Conservation (phyloP, 2,329 filamentous ascomycete species). For the Pestalotiopsis fici region DNA sequence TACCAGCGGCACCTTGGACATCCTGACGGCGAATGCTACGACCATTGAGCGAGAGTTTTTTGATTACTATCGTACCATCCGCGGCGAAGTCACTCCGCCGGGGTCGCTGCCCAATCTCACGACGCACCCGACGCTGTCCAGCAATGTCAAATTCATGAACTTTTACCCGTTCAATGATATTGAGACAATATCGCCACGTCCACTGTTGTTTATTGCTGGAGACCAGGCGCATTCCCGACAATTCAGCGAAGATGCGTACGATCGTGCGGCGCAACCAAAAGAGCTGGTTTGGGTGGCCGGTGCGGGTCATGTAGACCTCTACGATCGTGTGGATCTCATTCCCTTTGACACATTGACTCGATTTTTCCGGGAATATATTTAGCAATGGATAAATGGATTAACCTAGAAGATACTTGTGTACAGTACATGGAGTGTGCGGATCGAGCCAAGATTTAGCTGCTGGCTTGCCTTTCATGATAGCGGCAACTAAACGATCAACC, state of each 20-base stretch:
- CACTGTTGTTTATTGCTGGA: neutral
- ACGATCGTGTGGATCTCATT: neutral
- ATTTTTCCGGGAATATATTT: neutral
- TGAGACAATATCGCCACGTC: neutral
- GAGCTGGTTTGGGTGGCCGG: neutral
- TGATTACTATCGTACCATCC: neutral
- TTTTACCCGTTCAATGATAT: neutral
- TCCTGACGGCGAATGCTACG: neutral
- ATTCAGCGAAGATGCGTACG: neutral
- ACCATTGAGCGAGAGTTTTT: neutral
- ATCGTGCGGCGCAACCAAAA: neutral
- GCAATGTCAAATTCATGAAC: neutral
- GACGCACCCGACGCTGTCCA: neutral
- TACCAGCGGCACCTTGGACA: neutral
- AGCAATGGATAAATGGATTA: too few relatives aligned
- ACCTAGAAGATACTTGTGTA: too few relatives aligned
- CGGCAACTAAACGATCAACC: too few relatives aligned
- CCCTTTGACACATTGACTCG: neutral
- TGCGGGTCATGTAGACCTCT: neutral
- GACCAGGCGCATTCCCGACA: neutral
- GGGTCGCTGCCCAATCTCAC: neutral
- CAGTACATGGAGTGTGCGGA: too few relatives aligned
- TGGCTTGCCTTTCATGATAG: too few relatives aligned
- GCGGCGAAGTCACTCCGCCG: neutral
- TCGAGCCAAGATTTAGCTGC: too few relatives aligned